These are phyloP conservation scores for Tolypocladium paradoxum DNA, from an alignment of 2,329 filamentous ascomycete genomes.

Conservation along the genomic window DNA sequence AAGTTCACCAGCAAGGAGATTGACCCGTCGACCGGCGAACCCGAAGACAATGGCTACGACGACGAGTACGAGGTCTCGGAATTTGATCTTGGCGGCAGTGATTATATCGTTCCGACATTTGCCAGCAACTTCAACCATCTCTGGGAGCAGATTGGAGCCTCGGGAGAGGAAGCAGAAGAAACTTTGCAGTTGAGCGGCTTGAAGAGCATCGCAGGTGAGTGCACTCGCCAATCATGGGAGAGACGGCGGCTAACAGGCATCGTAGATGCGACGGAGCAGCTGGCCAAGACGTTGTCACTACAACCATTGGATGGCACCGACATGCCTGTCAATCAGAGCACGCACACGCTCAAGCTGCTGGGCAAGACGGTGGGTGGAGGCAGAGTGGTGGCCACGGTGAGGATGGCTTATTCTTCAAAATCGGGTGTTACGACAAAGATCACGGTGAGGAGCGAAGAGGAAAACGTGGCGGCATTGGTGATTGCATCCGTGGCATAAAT, in stretches of 20 bases:
- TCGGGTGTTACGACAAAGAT: conserved; percentile 95
- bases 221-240: not conserved
- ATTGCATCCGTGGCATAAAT: conserved; percentile 71
- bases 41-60: conserved; percentile 86
- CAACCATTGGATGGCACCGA: conserved; percentile 93
- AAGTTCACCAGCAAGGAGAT: conserved; percentile 99
- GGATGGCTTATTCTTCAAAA: conserved; percentile 92
- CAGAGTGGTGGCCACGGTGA: conserved; percentile 73
- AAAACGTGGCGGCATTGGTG: conserved; percentile 75
- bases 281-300: conserved; percentile 75
- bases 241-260: conserved; percentile 11
- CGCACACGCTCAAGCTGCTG: conserved; percentile 89
- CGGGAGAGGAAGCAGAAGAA: conserved; percentile 82
- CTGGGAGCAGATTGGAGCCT: conserved; percentile 87
- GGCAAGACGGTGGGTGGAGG: conserved; percentile 91
- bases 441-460: conserved; percentile 82
- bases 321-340: conserved; percentile 75
- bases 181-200: conserved; percentile 79
- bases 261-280: conserved; percentile 81
- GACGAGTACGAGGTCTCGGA: conserved; percentile 97
- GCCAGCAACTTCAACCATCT: conserved; percentile 91
- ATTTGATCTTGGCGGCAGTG: conserved; percentile 79
- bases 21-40: conserved; percentile 84
- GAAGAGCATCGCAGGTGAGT: conserved; percentile 85
- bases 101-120: conserved; percentile 90